A percentile compares a stretch with the other conserved stretches of the same genome.
phyloP scores from a whole-genome alignment of 352 stramenopile species.

The Phytophthora pinifolia region DNA sequence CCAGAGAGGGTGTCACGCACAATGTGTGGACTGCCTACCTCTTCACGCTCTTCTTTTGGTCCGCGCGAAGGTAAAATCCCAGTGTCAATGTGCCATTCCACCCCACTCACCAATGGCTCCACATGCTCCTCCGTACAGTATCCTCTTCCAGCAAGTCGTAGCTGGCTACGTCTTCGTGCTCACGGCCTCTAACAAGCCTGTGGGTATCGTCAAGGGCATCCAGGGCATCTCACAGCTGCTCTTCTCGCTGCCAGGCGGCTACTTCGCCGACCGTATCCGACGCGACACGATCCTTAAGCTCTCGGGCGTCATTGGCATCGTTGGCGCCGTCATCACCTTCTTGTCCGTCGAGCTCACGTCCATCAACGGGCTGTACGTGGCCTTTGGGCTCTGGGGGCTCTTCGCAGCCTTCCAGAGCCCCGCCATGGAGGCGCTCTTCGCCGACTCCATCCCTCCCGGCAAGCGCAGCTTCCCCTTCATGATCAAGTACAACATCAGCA shows the following conservation, averaged over 20 bases:
- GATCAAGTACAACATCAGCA: conserved; percentile 84
- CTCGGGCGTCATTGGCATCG: conserved; percentile 52
- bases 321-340: conserved; percentile 52
- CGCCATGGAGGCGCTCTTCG: conserved; percentile 73
- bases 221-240: conserved; percentile 78
- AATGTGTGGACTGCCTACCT: conserved; percentile 71
- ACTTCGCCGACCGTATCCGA: conserved; percentile 66
- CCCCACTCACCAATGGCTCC: background rate
- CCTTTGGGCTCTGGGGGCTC: conserved; percentile 68
- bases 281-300: conserved; percentile 70
- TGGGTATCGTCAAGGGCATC: conserved; percentile 82
- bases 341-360: conserved; percentile 48
- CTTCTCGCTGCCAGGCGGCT: conserved; percentile 68
- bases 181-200: conserved; percentile 70
- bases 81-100: conserved; percentile 4
- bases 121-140: conserved; percentile 28
- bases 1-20: conserved; percentile 29
- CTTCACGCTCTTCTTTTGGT: conserved; percentile 81
- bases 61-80: conserved; percentile 41
- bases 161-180: conserved; percentile 79
- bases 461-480: conserved; percentile 71
- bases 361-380: conserved; percentile 53
- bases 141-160: conserved; percentile 80
- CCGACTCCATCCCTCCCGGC: conserved; percentile 71
- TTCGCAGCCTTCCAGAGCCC: conserved; percentile 71